Base-by-base conservation (phyloP, 2,329 filamentous ascomycete species). In the Talaromyces sp. region DNA sequence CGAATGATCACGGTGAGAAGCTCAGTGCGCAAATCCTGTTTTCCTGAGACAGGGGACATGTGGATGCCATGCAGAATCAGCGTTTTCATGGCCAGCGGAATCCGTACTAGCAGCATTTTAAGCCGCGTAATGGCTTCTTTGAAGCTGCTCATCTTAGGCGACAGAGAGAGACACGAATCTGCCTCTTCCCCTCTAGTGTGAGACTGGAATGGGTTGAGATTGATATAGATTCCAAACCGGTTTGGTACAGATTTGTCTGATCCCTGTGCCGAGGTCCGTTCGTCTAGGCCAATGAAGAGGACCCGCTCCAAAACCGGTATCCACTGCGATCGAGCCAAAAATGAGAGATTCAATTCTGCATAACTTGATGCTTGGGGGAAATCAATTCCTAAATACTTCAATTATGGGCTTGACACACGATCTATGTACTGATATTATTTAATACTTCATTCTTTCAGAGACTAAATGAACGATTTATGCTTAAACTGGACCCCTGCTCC, bases 1-100 rank as follows among this genome's bases (percentile, higher is more conserved):
- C 90, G 86, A n/a, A 96, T 70, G 14, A 94, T 75, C 22, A 84
- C 82, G 51, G 96, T 80, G 1, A 82, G 86, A 49, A 97, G 67
- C 51, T 89, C 87, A 13, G 88, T 93, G 47, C 82, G 82, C 3
- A 96, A 75, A 68, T 96, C 88, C 75, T 93, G 86, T 76, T 94
- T 90, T 42, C 85, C 83, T 4, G 87, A 84, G 7, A 85, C 86
- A 30, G 86, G 80, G 0, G 91, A 91, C 36, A 88, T 73, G 24
- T 81, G 82, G 7, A 96, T 77, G 2, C 66, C 61, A 65, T 78
- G 75, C 17, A 74, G 63, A 32, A 78, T 29, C 17, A 71, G 54
- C 1, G 75, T 77, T 56, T 72, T 76, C 19, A 78, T 49, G 39
- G 79, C 60, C 39, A 79, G 52, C 1, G 77, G 77, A 2, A 77